Evolutionary conservation across 495 filamentous ascomycete species (phyloP).

Genomic region (Talaromyces adpressus): DNA sequence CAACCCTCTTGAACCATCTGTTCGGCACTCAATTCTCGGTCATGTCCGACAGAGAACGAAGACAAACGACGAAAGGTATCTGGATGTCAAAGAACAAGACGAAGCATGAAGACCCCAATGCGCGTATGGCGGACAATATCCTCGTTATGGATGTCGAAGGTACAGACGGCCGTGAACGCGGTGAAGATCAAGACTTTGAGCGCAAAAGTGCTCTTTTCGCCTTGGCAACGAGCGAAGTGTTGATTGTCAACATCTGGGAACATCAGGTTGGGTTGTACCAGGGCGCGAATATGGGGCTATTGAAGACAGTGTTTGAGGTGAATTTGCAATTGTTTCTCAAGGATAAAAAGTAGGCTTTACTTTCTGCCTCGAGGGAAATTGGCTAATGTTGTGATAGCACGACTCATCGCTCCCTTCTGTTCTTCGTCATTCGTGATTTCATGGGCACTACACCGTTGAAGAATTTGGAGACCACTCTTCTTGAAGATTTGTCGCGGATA

Average conservation of each 20-base stretch:
- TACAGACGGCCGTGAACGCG: constrained; percentile 91
- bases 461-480: constrained; percentile 81
- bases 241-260: constrained; percentile 99
- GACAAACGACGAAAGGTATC: constrained; percentile 97
- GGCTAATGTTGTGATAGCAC: constrained; percentile 46
- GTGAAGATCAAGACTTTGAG: constrained; percentile 98
- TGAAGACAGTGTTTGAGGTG: constrained; percentile 98
- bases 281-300: constrained; percentile 94
- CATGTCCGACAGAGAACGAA: constrained; percentile 84
- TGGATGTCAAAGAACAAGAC: constrained; percentile 97
- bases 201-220: constrained; percentile 96
- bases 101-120: constrained; percentile 26
- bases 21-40: constrained; percentile 95
- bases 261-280: constrained; percentile 97
- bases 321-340: constrained; percentile 95
- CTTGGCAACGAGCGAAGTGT: constrained; percentile 92
- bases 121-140: constrained; percentile 89
- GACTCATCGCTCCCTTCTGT: constrained; percentile 84
- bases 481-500: constrained; percentile 83
- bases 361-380: constrained; percentile 8
- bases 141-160: constrained; percentile 99
- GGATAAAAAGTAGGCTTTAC: constrained; percentile 69
- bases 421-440: constrained; percentile 98
- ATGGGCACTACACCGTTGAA: constrained; percentile 82
- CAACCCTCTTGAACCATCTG: constrained; percentile 89